Conservation (phyloP, 208 protist genomes). For the Trypanosoma grayi region DNA sequence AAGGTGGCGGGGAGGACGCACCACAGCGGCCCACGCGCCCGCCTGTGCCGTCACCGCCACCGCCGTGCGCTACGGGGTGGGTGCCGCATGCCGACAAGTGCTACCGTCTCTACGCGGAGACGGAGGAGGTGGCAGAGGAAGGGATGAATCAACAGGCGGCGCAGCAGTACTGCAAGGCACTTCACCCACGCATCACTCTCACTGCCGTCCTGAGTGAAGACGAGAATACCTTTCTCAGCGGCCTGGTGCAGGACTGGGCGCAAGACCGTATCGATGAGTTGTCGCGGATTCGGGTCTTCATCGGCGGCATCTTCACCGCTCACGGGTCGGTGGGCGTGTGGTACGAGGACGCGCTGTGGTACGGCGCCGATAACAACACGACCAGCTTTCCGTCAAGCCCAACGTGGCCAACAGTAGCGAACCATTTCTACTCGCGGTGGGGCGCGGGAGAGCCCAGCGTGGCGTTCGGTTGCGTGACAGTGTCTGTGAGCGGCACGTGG, state of each 20-base stretch:
- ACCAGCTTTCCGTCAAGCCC: conserved; percentile 42
- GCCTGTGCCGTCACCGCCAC: conserved; percentile 33
- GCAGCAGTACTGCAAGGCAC: conserved; percentile 27
- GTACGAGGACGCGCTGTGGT: conserved; percentile 43
- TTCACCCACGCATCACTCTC: conserved; percentile 47
- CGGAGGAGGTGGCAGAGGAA: conserved; percentile 28
- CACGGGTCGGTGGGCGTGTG: conserved; percentile 49
- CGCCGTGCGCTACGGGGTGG: conserved; percentile 48
- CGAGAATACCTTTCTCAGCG: conserved; percentile 43
- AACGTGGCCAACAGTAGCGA: conserved; percentile 50
- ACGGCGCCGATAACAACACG: conserved; percentile 28
- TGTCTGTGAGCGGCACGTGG: conserved; percentile 29
- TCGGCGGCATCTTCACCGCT: conserved; percentile 49
- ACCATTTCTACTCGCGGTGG: conserved; percentile 53
- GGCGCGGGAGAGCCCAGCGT: conserved; percentile 32
- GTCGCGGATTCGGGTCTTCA: conserved; percentile 22
- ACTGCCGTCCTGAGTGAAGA: conserved; percentile 37
- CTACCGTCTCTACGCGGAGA: conserved; percentile 42
- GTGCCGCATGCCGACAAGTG: conserved; percentile 36
- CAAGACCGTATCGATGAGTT: neutral
- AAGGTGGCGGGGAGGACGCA: neutral
- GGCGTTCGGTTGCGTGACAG: conserved; percentile 34
- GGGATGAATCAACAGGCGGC: conserved; percentile 35
- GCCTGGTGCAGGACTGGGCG: conserved; percentile 11
- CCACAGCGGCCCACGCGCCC: conserved; percentile 26